Evolutionary conservation across 116 monocot genomes (phyloP).

Genomic region (Papilionanthe hybrid): DNA sequence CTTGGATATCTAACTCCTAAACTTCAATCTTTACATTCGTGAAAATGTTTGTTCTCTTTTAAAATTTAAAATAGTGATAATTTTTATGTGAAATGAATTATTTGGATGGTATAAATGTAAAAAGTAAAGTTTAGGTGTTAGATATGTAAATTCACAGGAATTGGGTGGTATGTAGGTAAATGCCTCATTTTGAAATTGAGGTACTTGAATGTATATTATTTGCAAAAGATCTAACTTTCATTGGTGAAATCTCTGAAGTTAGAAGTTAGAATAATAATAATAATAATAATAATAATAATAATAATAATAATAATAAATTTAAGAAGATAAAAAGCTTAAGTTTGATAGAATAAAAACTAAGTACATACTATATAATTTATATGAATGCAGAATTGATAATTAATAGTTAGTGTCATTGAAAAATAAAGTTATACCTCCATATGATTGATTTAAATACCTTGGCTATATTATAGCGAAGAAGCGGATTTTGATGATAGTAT

Average conservation of each 20-base stretch:
- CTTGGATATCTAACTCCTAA: too few relatives aligned
- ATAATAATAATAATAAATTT: background rate
- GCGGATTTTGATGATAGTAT: background rate
- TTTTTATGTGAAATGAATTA: too few relatives aligned
- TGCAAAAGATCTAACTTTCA: background rate
- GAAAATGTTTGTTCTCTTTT: too few relatives aligned
- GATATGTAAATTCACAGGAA: too few relatives aligned
- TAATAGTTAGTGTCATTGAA: background rate
- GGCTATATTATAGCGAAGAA: background rate
- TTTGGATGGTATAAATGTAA: too few relatives aligned
- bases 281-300: background rate
- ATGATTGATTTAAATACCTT: background rate
- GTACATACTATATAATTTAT: background rate
- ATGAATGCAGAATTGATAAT: background rate
- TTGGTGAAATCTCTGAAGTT: background rate
- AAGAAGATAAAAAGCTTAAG: background rate
- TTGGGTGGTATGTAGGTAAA: too few relatives aligned
- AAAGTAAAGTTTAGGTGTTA: too few relatives aligned
- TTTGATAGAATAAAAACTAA: background rate
- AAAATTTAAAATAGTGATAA: too few relatives aligned
- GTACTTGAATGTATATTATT: background rate
- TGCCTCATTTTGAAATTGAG: background rate
- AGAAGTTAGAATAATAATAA: background rate
- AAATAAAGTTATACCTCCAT: background rate
- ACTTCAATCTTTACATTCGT: too few relatives aligned